Evolutionary conservation across 306 rosid genomes (phyloP).

Genomic region (Oxytropis ochrocephala): DNA sequence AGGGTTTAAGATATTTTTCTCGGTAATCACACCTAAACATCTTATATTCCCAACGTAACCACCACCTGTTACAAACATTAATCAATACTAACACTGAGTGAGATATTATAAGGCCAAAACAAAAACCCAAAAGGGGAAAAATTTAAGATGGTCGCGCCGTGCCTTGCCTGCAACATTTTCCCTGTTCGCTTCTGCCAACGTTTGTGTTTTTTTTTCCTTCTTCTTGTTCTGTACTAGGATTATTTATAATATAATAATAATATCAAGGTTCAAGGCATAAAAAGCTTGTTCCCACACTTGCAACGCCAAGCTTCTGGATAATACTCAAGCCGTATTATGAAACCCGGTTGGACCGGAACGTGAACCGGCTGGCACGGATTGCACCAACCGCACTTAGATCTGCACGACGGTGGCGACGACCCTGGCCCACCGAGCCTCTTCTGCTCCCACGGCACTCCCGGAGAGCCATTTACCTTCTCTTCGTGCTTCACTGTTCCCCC

Average conservation of each 20-base stretch:
- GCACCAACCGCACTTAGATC: conserved; percentile 81
- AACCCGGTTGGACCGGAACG: conserved; percentile 79
- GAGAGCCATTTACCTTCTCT: conserved; percentile 8
- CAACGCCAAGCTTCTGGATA: conserved; percentile 99
- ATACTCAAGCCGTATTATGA: conserved; percentile 67
- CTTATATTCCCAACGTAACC: conserved; percentile 51
- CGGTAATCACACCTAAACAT: conserved; percentile 36
- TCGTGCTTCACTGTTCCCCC: conserved; percentile 5
- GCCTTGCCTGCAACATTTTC: conserved; percentile 1
- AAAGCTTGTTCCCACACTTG: conserved; percentile 78
- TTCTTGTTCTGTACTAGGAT: conserved; percentile 11
- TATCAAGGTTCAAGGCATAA: conserved; percentile 55
- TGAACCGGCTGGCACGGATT: conserved; percentile 75
- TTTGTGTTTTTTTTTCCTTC: not conserved
- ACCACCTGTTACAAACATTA: not conserved
- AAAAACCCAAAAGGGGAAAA: conserved; percentile 15
- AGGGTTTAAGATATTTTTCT: conserved; percentile 26
- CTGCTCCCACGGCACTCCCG: conserved; percentile 7
- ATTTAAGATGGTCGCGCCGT: not conserved
- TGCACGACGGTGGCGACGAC: conserved; percentile 78
- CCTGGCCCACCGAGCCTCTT: conserved; percentile 55
- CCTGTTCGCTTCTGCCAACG: conserved; percentile 14
- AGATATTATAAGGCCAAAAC: not conserved
- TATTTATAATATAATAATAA: not conserved
- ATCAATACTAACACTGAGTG: conserved; percentile 22